Evolutionary conservation across 208 protist genomes (phyloP).

Genomic region (Angomonas deanei): DNA sequence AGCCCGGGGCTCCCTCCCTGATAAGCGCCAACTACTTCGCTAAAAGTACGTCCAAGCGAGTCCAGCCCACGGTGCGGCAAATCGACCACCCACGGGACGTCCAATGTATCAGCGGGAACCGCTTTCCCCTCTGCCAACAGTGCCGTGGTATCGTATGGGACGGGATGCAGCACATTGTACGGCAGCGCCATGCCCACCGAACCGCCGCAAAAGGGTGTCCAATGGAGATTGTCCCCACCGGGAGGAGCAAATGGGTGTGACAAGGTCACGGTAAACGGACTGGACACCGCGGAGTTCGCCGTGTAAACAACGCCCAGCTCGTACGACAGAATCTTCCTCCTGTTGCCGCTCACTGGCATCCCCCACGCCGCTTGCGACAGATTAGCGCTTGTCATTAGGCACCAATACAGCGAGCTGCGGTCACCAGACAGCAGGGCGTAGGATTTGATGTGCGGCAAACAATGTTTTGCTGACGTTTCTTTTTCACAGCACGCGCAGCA

Average conservation of each 20-base stretch:
- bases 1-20: neutral
- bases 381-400: conserved; percentile 80
- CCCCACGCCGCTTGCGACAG: conserved; percentile 86
- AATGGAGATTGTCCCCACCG: neutral
- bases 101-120: conserved; percentile 16
- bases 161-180: conserved; percentile 47
- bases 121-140: conserved; percentile 10
- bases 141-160: conserved; percentile 52
- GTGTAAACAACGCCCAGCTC: conserved; percentile 85
- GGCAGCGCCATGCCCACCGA: conserved; percentile 20
- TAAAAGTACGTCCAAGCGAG: conserved; percentile 25
- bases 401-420: conserved; percentile 45
- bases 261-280: conserved; percentile 32
- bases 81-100: conserved; percentile 82
- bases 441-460: conserved; percentile 83
- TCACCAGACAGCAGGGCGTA: conserved; percentile 40
- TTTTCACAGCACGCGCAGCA: neutral
- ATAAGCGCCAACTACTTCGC: conserved; percentile 17
- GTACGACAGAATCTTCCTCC: conserved; percentile 62
- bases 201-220: neutral
- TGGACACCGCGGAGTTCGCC: conserved; percentile 17
- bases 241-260: conserved; percentile 2
- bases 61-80: conserved; percentile 58
- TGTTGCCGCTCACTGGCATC: neutral
- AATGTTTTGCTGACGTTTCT: conserved; percentile 11